A percentile compares a stretch with the other conserved stretches of the same genome.
phyloP scores from a whole-genome alignment of 768 basidiomycete species.

The Boletus speciosus region DNA sequence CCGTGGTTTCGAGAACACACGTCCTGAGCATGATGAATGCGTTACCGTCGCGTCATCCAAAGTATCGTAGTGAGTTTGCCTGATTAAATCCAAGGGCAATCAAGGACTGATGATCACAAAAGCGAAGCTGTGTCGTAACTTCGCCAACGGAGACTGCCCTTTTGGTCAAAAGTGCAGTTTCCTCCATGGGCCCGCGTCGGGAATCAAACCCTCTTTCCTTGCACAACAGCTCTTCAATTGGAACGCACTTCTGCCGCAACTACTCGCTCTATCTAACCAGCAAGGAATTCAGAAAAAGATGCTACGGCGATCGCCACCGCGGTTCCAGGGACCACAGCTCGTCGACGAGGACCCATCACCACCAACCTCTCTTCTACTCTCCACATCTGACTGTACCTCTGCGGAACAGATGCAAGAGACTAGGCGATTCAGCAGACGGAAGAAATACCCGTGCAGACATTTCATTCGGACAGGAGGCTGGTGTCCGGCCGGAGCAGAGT shows the following conservation, averaged over 20 bases:
- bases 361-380: constrained; percentile 21
- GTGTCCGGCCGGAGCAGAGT: constrained; percentile 41
- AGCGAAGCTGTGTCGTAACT: constrained; percentile 39
- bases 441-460: constrained; percentile 40
- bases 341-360: constrained; percentile 22
- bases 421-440: constrained; percentile 9
- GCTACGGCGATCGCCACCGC: constrained; percentile 1
- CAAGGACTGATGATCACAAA: constrained; percentile 3
- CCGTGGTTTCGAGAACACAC: constrained; percentile 3
- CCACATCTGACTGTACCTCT: constrained; percentile 19
- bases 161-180: constrained; percentile 39
- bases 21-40: constrained; percentile 7
- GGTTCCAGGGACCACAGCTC: constrained; percentile 5
- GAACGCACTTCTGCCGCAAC: constrained; percentile 18
- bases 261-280: constrained; percentile 9
- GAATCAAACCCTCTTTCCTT: constrained; percentile 12
- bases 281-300: neutral
- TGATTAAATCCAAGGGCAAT: neutral
- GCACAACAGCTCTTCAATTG: constrained; percentile 14
- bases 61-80: constrained; percentile 32
- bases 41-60: constrained; percentile 16
- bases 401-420: constrained; percentile 5
- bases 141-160: constrained; percentile 34
- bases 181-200: constrained; percentile 27
- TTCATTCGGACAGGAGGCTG: constrained; percentile 40